Evolutionary conservation across 768 basidiomycete species (phyloP).

Genomic region (Trametopsis cervina): DNA sequence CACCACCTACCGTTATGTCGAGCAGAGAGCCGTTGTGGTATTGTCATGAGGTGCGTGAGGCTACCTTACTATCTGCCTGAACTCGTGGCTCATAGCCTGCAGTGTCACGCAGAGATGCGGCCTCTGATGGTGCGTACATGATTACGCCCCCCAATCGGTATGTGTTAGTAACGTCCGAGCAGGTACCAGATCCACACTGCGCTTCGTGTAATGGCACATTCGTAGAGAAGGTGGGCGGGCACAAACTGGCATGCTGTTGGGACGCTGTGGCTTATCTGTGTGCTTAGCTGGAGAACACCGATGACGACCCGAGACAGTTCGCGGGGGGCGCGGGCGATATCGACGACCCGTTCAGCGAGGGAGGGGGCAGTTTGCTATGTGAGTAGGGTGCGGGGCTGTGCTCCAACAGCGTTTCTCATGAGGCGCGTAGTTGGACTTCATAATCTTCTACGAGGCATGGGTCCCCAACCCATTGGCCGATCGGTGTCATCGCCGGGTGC

Average conservation of each 20-base stretch:
- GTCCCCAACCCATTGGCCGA: not conserved
- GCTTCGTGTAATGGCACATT: slow-evolving; percentile 78
- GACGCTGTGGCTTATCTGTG: not conserved
- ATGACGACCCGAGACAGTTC: slow-evolving; percentile 72
- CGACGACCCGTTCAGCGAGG: slow-evolving; percentile 15
- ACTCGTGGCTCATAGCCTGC: slow-evolving; percentile 2
- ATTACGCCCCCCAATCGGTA: slow-evolving; percentile 3
- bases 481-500: not conserved
- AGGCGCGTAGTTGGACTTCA: slow-evolving; percentile 14
- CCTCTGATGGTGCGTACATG: slow-evolving; percentile 64
- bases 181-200: slow-evolving; percentile 81
- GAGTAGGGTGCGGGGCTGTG: slow-evolving; percentile 6
- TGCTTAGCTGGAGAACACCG: slow-evolving; percentile 62
- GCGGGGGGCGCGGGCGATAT: slow-evolving; percentile 26
- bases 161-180: slow-evolving; percentile 9
- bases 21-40: slow-evolving; percentile 71
- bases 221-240: slow-evolving; percentile 60
- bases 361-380: slow-evolving; percentile 42
- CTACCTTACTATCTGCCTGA: not conserved
- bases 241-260: not conserved
- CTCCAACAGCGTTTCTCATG: not conserved
- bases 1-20: slow-evolving; percentile 41
- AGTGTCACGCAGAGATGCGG: slow-evolving; percentile 88
- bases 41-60: slow-evolving; percentile 55
- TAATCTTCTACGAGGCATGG: slow-evolving; percentile 10